Percentiles rank a stretch among this genome's conserved stretches.
Evolutionary conservation across 495 filamentous ascomycete species (phyloP).

Genomic region (Lichenothelia convexa): DNA sequence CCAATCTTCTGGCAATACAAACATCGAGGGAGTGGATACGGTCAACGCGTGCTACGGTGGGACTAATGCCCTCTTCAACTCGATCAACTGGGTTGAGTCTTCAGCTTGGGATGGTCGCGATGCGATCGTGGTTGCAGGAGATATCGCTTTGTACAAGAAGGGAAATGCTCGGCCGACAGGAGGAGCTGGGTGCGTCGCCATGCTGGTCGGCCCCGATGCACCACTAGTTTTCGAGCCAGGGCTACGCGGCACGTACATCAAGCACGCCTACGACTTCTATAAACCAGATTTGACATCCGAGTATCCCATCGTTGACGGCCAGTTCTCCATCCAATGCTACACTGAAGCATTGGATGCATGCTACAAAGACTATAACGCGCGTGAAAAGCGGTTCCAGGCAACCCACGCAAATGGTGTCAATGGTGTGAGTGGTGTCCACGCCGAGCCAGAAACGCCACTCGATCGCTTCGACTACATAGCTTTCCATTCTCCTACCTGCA

Average conservation of each 20-base stretch:
- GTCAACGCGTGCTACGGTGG: slow-evolving; percentile 98
- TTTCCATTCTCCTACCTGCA: slow-evolving; percentile 96
- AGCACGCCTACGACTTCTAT: slow-evolving; percentile 97
- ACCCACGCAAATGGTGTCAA: slow-evolving; percentile 27
- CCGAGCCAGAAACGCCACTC: slow-evolving; percentile 45
- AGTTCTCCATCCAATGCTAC: slow-evolving; percentile 91
- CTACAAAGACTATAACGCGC: slow-evolving; percentile 86
- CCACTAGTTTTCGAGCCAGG: slow-evolving; percentile 83
- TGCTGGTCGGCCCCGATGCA: slow-evolving; percentile 86
- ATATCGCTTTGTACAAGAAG: slow-evolving; percentile 97
- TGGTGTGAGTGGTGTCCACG: slow-evolving; percentile 35
- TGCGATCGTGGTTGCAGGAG: slow-evolving; percentile 83
- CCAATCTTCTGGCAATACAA: slow-evolving; percentile 63
- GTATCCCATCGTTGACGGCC: slow-evolving; percentile 92
- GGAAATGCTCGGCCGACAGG: slow-evolving; percentile 89
- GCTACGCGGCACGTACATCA: slow-evolving; percentile 80
- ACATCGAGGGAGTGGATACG: slow-evolving; percentile 90
- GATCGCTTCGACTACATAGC: slow-evolving; percentile 92
- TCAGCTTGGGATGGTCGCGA: slow-evolving; percentile 94
- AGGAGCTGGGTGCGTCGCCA: slow-evolving; percentile 84
- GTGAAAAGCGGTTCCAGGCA: slow-evolving; percentile 52
- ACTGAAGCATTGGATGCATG: slow-evolving; percentile 85
- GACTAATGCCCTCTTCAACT: slow-evolving; percentile 94
- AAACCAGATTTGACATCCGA: slow-evolving; percentile 97
- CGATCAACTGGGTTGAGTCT: slow-evolving; percentile 94